Conservation (phyloP, 768 basidiomycete species). For the Amyloporia xantha region DNA sequence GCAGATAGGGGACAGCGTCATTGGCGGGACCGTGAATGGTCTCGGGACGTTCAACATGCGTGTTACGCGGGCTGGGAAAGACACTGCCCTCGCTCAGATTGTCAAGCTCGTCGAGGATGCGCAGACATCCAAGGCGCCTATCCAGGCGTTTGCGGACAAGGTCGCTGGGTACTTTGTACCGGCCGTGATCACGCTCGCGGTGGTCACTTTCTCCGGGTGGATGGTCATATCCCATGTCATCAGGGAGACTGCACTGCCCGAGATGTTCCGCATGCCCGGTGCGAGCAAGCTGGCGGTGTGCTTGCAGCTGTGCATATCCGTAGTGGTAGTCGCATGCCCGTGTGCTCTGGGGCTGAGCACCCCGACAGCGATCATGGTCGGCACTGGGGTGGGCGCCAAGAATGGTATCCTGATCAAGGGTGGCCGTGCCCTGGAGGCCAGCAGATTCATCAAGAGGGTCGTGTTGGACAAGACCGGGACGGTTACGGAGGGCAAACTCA, state of each 20-base stretch:
- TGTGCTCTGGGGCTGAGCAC: conserved; percentile 95
- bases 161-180: conserved; percentile 97
- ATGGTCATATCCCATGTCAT: conserved; percentile 61
- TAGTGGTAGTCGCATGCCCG: conserved; percentile 96
- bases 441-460: conserved; percentile 72
- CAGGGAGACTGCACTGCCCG: conserved; percentile 55
- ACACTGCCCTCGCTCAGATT: conserved; percentile 94
- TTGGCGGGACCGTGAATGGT: conserved; percentile 96
- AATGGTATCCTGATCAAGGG: conserved; percentile 99
- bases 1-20: conserved; percentile 76
- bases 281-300: conserved; percentile 85
- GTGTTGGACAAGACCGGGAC: conserved; percentile 98
- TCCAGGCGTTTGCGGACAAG: conserved; percentile 93
- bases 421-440: conserved; percentile 89
- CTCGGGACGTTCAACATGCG: conserved; percentile 96
- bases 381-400: conserved; percentile 93
- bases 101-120: conserved; percentile 96
- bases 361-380: conserved; percentile 99
- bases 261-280: conserved; percentile 80
- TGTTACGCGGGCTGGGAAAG: conserved; percentile 91
- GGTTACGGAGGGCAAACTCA: conserved; percentile 90
- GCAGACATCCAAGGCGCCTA: conserved; percentile 96
- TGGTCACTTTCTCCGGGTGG: conserved; percentile 81
- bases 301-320: conserved; percentile 94
- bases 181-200: conserved; percentile 74